Percentiles rank a stretch among this genome's conserved stretches.
Evolutionary conservation across 2,329 filamentous ascomycete species (phyloP).

Genomic region (Colletotrichum costaricense): DNA sequence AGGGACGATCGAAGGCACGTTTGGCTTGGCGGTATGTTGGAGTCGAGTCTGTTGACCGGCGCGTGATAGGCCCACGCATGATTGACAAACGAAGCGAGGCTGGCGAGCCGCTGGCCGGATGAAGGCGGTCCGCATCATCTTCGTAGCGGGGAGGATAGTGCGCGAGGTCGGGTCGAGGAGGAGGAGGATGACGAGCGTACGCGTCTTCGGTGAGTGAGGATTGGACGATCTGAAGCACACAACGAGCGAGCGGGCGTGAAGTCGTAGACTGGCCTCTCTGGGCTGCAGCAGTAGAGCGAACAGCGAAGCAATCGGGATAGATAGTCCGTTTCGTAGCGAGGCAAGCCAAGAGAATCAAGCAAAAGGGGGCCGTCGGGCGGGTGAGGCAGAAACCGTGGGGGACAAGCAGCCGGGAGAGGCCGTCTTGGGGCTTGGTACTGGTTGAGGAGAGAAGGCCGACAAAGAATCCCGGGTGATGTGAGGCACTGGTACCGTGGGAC

Average conservation of each 20-base stretch:
- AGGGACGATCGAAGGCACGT: conserved; percentile 23
- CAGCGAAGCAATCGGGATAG: neutral
- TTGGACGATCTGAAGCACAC: conserved; percentile 9
- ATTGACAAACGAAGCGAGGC: conserved; percentile 53
- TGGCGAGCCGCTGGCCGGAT: conserved; percentile 37
- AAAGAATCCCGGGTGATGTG: neutral
- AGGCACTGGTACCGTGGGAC: conserved; percentile 15
- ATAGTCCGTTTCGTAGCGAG: conserved; percentile 1
- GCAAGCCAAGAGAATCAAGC: conserved; percentile 28
- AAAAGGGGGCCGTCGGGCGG: conserved; percentile 16
- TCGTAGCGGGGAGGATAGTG: conserved; percentile 7
- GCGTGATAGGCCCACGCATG: conserved; percentile 51
- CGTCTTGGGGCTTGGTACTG: conserved; percentile 15
- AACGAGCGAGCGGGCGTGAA: conserved; percentile 5
- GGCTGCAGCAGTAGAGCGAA: conserved; percentile 18
- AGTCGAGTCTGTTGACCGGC: conserved; percentile 26
- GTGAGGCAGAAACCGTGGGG: conserved; percentile 12
- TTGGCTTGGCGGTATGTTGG: conserved; percentile 36
- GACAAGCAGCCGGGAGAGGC: conserved; percentile 17
- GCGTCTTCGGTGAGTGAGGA: conserved; percentile 7
- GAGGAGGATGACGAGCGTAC: neutral
- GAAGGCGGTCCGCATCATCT: conserved; percentile 52
- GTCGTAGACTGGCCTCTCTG: conserved; percentile 6
- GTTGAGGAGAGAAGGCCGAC: neutral
- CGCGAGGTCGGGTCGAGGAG: neutral